phyloP scores from a whole-genome alignment of 805 yeast species.

The Teunomyces stri region DNA sequence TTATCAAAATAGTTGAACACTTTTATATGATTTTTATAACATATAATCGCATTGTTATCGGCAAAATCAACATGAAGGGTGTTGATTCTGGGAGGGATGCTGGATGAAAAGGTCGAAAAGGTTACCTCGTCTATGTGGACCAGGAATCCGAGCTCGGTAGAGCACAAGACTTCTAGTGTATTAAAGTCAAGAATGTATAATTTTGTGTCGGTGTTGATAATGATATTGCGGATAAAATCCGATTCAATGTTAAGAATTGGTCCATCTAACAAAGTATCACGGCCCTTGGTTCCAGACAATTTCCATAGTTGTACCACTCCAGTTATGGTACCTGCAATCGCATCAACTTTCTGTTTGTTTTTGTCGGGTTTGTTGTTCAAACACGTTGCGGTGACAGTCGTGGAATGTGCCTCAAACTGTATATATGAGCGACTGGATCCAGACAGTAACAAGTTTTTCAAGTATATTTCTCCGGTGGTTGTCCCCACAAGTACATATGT shows the following conservation, averaged over 20 bases:
- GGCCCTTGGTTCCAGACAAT: conserved; percentile 17
- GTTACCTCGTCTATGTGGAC: conserved; percentile 10
- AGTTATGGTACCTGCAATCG: conserved; percentile 20
- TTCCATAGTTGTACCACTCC: conserved; percentile 29
- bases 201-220: conserved; percentile 16
- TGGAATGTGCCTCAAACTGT: conserved; percentile 9
- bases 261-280: conserved; percentile 8
- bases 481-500: conserved; percentile 30
- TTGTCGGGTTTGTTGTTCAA: conserved; percentile 22
- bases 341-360: conserved; percentile 21
- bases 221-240: conserved; percentile 25
- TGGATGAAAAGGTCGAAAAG: conserved; percentile 5
- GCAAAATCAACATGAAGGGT: conserved; percentile 33
- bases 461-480: conserved; percentile 24
- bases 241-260: conserved; percentile 18
- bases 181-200: conserved; percentile 20
- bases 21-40: conserved; percentile 17
- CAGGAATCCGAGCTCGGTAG: conserved; percentile 15
- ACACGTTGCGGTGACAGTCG: conserved; percentile 17
- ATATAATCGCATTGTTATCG: conserved; percentile 26
- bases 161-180: conserved; percentile 6
- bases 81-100: conserved; percentile 6
- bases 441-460: conserved; percentile 32
- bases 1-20: conserved; percentile 21
- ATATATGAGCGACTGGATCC: conserved; percentile 23